Evolutionary conservation across 2,329 filamentous ascomycete species (phyloP).

Genomic region (Aspergillus sp.): DNA sequence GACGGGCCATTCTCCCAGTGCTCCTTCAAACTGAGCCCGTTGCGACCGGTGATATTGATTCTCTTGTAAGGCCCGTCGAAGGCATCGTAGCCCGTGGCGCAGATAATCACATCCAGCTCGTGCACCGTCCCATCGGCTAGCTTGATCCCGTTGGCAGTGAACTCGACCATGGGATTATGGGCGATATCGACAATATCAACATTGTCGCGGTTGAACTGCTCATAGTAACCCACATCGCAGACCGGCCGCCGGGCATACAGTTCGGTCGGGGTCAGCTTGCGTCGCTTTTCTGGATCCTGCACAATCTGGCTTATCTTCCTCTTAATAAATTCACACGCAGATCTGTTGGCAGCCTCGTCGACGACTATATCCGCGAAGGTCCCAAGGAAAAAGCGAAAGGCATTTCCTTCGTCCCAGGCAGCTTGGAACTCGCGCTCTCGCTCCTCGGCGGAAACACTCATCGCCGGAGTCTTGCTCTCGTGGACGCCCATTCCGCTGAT

Average conservation of each 20-base stretch:
- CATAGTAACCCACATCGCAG: constrained; percentile 22
- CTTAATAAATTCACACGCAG: constrained; percentile 38
- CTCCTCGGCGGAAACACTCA: neutral
- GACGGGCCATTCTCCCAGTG: constrained; percentile 24
- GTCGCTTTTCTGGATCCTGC: constrained; percentile 30
- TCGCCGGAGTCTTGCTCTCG: neutral
- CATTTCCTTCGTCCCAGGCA: constrained; percentile 1
- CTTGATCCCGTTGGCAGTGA: constrained; percentile 38
- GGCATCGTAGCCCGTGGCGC: constrained; percentile 32
- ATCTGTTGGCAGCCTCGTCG: constrained; percentile 39
- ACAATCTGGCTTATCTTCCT: constrained; percentile 33
- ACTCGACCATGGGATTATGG: constrained; percentile 10
- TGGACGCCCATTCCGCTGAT: constrained; percentile 11
- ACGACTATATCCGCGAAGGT: constrained; percentile 37
- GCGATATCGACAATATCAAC: constrained; percentile 46
- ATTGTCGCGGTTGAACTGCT: constrained; percentile 40
- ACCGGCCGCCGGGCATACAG: constrained; percentile 20
- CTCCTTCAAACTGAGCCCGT: constrained; percentile 12
- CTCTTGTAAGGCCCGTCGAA: constrained; percentile 38
- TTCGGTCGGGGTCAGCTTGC: constrained; percentile 23
- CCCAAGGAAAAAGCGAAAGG: constrained; percentile 13
- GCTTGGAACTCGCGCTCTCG: neutral
- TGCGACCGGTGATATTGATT: constrained; percentile 29
- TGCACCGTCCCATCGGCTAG: constrained; percentile 34
- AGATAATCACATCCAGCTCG: constrained; percentile 27